phyloP scores from a whole-genome alignment of 140 eudicot genomes.

The Stevia rebaudiana region DNA sequence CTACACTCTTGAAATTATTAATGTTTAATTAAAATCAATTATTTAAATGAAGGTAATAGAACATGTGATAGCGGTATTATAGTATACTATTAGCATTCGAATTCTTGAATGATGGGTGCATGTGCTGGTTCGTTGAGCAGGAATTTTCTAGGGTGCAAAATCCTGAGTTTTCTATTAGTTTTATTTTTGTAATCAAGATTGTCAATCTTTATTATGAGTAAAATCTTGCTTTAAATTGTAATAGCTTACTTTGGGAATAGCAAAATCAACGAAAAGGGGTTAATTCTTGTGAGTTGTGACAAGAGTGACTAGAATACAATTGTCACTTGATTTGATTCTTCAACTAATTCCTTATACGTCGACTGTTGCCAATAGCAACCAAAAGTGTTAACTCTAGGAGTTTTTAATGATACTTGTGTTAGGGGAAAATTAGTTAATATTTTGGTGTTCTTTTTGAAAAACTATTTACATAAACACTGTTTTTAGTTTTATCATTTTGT shows the following conservation, averaged over 20 bases:
- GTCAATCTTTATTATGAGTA: too few species aligned
- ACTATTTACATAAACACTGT: too few species aligned
- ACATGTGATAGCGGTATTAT: slow-evolving; percentile 36
- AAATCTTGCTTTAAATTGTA: too few species aligned
- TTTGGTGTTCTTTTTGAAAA: too few species aligned
- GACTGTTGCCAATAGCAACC: slow-evolving; percentile 10
- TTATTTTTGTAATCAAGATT: slow-evolving; percentile 19
- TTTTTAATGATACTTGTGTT: too few species aligned
- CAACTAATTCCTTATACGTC: too few species aligned
- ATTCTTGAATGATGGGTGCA: slow-evolving; percentile 27
- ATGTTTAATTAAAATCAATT: too few species aligned
- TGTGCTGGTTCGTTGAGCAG: slow-evolving; percentile 26
- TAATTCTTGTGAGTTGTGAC: background rate
- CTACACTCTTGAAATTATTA: slow-evolving; percentile 20
- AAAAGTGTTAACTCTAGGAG: background rate
- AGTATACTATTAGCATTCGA: slow-evolving; percentile 24
- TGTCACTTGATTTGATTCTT: slow-evolving; percentile 23
- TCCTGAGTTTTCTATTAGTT: slow-evolving; percentile 12
- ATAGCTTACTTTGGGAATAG: too few species aligned
- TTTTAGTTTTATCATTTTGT: too few species aligned
- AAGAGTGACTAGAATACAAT: background rate
- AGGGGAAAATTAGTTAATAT: too few species aligned
- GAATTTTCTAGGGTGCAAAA: slow-evolving; percentile 31
- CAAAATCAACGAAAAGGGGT: too few species aligned
- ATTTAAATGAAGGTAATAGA: slow-evolving; percentile 20